Percentiles rank a stretch among this genome's conserved stretches.
These are phyloP conservation scores for Musa beccarii DNA, from an alignment of 176 grass and related monocot species.

Conservation along the genomic window DNA sequence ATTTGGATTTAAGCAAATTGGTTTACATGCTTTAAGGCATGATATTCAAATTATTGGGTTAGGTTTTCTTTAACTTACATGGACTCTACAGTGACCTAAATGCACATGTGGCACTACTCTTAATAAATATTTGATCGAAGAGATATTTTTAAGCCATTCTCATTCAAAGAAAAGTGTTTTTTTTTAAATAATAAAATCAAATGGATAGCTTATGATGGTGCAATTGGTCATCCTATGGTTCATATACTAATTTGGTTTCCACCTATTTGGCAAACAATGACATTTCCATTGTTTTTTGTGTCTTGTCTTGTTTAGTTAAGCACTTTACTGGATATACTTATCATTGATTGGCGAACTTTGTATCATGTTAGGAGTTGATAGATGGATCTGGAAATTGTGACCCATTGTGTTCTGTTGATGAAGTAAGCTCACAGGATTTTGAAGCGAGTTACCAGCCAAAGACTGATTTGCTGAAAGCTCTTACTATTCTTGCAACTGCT, in stretches of 20 bases:
- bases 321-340: neutral
- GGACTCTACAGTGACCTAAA: no score
- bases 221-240: neutral
- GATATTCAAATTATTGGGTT: no score
- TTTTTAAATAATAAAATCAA: no score
- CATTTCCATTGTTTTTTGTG: neutral
- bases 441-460: conserved; percentile 77
- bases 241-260: neutral
- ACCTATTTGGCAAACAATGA: neutral
- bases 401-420: conserved; percentile 83
- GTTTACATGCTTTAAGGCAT: no score
- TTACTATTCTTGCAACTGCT: conserved; percentile 53
- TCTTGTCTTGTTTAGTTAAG: neutral
- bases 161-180: no score
- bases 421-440: conserved; percentile 75
- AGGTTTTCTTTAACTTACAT: no score
- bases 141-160: no score
- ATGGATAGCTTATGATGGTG: neutral
- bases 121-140: no score
- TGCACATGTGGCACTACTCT: no score
- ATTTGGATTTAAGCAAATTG: no score
- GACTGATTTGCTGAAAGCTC: conserved; percentile 75
- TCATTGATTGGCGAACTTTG: neutral
- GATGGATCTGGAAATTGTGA: conserved; percentile 64
- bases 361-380: conserved; percentile 35